Percentiles rank a stretch among this genome's conserved stretches.
phyloP scores from a whole-genome alignment of 2,329 filamentous ascomycete genomes.

The Rasamsonia emersonii region DNA sequence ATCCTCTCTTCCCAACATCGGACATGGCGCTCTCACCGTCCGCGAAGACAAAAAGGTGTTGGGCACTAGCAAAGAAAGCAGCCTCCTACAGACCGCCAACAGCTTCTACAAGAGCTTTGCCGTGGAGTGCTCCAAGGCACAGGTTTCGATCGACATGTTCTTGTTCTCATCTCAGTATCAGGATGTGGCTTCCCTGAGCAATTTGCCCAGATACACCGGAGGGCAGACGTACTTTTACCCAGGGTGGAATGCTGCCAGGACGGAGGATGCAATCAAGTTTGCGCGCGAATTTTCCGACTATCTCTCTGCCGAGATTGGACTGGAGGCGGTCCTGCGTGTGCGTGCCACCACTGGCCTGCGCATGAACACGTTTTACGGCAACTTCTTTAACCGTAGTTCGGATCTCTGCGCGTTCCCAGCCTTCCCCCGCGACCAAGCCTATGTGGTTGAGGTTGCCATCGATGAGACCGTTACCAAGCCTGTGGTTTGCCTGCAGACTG shows the following conservation, averaged over 20 bases:
- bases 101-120: constrained; percentile 99
- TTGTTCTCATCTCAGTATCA: constrained; percentile 93
- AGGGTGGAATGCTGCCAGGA: constrained; percentile 88
- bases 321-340: constrained; percentile 92
- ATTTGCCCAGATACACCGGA: constrained; percentile 89
- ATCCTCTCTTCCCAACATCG: constrained; percentile 81
- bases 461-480: constrained; percentile 90
- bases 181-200: constrained; percentile 92
- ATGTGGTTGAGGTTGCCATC: constrained; percentile 96
- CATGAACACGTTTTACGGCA: constrained; percentile 98
- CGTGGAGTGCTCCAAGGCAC: constrained; percentile 96
- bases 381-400: constrained; percentile 98
- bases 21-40: constrained; percentile 82
- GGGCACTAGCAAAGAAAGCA: constrained; percentile 84
- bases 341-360: constrained; percentile 88
- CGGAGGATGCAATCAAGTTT: constrained; percentile 96
- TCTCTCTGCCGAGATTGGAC: constrained; percentile 88
- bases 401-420: constrained; percentile 97
- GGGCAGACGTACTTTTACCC: constrained; percentile 99
- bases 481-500: constrained; percentile 85
- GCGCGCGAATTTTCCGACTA: constrained; percentile 95
- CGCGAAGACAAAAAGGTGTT: constrained; percentile 93
- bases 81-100: constrained; percentile 80
- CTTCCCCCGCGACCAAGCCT: constrained; percentile 93
- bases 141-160: constrained; percentile 98